Conservation (phyloP, 495 filamentous ascomycete genomes). For the Talaromyces thailandensis region DNA sequence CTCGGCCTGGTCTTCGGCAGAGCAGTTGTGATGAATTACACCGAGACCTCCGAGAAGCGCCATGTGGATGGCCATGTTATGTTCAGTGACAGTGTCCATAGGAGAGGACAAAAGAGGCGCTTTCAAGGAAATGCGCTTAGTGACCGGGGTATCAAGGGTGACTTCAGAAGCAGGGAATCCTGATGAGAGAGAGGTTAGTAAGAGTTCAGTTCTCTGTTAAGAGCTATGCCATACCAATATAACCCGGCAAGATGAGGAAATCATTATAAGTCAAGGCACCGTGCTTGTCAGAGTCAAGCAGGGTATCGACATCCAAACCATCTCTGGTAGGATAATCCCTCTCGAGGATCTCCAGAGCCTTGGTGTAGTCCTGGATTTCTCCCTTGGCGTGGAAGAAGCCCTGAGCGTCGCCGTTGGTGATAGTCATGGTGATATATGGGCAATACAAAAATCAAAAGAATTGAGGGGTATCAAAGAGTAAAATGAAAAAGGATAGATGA, state of each 20-base stretch:
- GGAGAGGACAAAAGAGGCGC: conserved; percentile 92
- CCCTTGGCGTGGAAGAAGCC: conserved; percentile 33
- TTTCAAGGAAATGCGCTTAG: conserved; percentile 88
- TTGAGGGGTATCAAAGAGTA: conserved; percentile 2
- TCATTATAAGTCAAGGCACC: conserved; percentile 87
- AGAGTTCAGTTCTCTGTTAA: conserved; percentile 29
- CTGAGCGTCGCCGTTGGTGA: conserved; percentile 53
- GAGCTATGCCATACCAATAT: conserved; percentile 44
- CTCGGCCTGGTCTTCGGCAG: conserved; percentile 86
- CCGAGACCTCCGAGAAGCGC: conserved; percentile 92
- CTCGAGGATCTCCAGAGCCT: conserved; percentile 69
- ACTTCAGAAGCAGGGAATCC: conserved; percentile 90
- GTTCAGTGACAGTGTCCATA: conserved; percentile 99
- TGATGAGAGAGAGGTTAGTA: conserved; percentile 15
- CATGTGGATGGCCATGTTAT: conserved; percentile 99
- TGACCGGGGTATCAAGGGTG: conserved; percentile 79
- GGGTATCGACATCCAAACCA: conserved; percentile 72
- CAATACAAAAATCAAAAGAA: conserved; percentile 16
- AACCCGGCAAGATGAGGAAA: conserved; percentile 59
- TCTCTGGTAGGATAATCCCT: conserved; percentile 64
- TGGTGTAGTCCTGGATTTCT: conserved; percentile 46
- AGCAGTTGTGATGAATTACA: conserved; percentile 99
- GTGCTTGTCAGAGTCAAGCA: conserved; percentile 78
- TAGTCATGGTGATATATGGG: conserved; percentile 50
- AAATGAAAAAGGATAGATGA: conserved; percentile 9